Evolutionary conservation across 2,329 filamentous ascomycete genomes (phyloP), one percentile per base, ranked within the genome.

Genomic region (Pyrenophora graminea): DNA sequence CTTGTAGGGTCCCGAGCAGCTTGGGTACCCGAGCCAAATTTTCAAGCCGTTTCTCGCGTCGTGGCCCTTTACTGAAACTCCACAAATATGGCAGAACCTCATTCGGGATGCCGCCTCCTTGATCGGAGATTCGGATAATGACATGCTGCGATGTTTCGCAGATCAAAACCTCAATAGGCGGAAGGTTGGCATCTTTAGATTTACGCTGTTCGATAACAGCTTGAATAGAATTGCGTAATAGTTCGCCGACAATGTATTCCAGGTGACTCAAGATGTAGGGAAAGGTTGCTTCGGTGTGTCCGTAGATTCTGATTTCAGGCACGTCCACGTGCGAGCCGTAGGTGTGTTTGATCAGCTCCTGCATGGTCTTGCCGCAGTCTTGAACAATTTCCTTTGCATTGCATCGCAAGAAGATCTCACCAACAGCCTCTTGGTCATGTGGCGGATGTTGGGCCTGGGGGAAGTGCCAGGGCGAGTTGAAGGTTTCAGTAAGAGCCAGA

Each of bases 261-360:
- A 99, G 83, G 71, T 97, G 94, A 68, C 88, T 94, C 44, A 96
- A 83, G 58, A 99, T 97, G 68, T 97, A 99, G 1, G 95, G 94
- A 68, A 99, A 99, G 27, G 87, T 96, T 4, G 92, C 92, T 25
- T 90, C 85, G 2, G 94, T 80, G 69, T 99, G 91, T 18, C 95
- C 94, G 56, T 88, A 83, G 50, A 99, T 81, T 39, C 82, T 84
- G 73, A 99, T 89, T 57, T 91, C 85, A 4, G 94, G 94, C 1
- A 99, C 82, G 43, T 81, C 77, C 1, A 86, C 82, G 47, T 86
- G 80, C 1, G 86, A 80, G 1, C 89, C 89, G 63, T 95, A 92
- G 43, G 88, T 88, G 49, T 86, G 83, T 55, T 83, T 83, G 50
- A 90, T 87, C 44, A 97, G 83, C 37, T 87, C 82, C 57, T 86